phyloP scores from a whole-genome alignment of 192 early-diverging fungal genomes.

The Rhizoclosmatium sp. region DNA sequence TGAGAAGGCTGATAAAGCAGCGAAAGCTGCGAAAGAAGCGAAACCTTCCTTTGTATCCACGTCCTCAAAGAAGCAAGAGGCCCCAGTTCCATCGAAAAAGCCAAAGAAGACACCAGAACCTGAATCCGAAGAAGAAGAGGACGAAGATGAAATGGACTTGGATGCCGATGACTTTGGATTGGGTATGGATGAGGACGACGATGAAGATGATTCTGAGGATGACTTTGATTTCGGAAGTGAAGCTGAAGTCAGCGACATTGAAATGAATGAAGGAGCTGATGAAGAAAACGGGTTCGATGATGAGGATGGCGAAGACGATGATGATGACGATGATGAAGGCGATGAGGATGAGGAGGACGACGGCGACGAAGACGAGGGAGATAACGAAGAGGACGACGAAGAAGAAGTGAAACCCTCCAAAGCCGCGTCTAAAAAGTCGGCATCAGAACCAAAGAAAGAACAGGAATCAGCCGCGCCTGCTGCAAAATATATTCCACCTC shows the following conservation, averaged over 20 bases:
- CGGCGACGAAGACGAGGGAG: not conserved
- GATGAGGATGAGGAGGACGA: not conserved
- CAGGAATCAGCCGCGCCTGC: conserved; percentile 9
- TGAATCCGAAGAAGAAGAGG: conserved; percentile 29
- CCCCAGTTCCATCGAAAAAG: not conserved
- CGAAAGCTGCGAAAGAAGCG: not conserved
- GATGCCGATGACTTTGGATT: conserved; percentile 23
- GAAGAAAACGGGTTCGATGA: conserved; percentile 11
- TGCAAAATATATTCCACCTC: conserved; percentile 89
- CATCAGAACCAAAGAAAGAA: not conserved
- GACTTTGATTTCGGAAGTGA: conserved; percentile 26
- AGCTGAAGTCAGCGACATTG: conserved; percentile 9
- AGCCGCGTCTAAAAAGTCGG: not conserved
- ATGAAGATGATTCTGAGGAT: conserved; percentile 31
- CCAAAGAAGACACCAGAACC: not conserved
- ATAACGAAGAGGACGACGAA: not conserved
- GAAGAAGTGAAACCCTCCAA: conserved; percentile 1
- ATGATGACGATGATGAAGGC: conserved; percentile 35
- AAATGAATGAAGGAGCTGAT: conserved; percentile 3
- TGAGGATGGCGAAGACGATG: not conserved
- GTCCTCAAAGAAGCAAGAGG: not conserved
- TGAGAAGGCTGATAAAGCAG: not conserved
- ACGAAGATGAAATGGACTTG: conserved; percentile 13
- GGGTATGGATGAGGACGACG: conserved; percentile 3
- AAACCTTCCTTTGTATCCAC: not conserved